These are phyloP conservation scores for Trichoderma virens DNA, from an alignment of 495 filamentous ascomycete species.

Conservation along the genomic window DNA sequence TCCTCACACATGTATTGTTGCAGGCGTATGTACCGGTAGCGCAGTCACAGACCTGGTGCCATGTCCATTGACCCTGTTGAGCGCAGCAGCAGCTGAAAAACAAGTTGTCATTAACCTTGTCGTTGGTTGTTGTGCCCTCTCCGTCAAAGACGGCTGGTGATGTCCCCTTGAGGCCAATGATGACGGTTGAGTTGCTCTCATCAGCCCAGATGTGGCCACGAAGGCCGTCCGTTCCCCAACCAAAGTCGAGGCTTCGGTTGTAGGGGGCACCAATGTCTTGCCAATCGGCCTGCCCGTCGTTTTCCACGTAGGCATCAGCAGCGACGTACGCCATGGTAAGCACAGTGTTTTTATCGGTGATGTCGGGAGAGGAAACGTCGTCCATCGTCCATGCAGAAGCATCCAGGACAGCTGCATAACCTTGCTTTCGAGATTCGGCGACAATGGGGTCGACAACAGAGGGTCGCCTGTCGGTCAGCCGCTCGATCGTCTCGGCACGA, in stretches of 20 bases:
- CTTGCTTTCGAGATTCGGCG: conserved; percentile 54
- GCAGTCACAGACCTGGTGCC: conserved; percentile 88
- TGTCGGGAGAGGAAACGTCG: conserved; percentile 66
- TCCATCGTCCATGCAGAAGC: conserved; percentile 79
- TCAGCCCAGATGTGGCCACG: conserved; percentile 90
- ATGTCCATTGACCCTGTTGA: conserved; percentile 79
- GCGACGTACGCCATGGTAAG: conserved; percentile 80
- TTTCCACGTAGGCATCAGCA: conserved; percentile 76
- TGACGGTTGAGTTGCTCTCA: conserved; percentile 72
- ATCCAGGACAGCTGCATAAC: conserved; percentile 49
- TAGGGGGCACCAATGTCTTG: conserved; percentile 69
- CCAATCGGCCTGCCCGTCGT: conserved; percentile 68
- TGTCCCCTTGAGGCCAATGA: conserved; percentile 90
- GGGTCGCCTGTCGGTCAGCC: conserved; percentile 70
- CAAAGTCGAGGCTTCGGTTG: conserved; percentile 77
- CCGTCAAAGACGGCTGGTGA: conserved; percentile 89
- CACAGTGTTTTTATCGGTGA: conserved; percentile 79
- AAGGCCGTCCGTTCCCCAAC: conserved; percentile 84
- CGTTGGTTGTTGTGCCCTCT: conserved; percentile 89
- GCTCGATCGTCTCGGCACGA: conserved; percentile 57
- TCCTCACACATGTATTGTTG: conserved; percentile 78
- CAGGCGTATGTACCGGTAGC: conserved; percentile 75
- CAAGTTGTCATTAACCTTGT: conserved; percentile 95
- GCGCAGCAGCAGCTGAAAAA: conserved; percentile 97
- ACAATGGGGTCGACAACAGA: conserved; percentile 70